Evolutionary conservation across 176 grass and related monocot genomes (phyloP).

Genomic region (Carex cristatella): DNA sequence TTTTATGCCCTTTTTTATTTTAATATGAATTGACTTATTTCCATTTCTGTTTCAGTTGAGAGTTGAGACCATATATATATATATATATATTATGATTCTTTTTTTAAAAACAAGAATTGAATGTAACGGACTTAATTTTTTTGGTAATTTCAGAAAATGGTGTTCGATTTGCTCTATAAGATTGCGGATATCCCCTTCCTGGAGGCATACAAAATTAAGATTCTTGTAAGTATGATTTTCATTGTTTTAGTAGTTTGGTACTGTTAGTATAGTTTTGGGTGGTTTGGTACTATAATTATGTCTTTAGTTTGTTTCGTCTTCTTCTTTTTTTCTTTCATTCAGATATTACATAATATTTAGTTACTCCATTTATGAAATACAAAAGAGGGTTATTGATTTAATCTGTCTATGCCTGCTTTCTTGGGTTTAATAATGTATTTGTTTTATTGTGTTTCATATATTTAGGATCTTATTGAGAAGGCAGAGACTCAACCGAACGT

Average conservation of each 20-base stretch:
- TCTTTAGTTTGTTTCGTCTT: background rate
- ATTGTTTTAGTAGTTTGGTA: background rate
- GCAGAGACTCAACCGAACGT: constrained; percentile 91
- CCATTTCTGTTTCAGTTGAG: background rate
- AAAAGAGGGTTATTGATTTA: background rate
- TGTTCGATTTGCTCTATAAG: constrained; percentile 81
- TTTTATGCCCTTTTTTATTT: background rate
- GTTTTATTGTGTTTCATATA: background rate
- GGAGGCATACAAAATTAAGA: constrained; percentile 82
- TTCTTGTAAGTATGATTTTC: constrained; percentile 49
- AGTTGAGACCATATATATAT: background rate
- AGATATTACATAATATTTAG: background rate
- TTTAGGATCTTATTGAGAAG: constrained; percentile 83
- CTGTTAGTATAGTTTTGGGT: background rate
- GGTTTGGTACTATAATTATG: background rate
- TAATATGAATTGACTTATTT: background rate
- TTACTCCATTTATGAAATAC: background rate
- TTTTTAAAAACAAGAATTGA: background rate
- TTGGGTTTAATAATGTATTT: constrained; percentile 12
- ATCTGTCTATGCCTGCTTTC: background rate
- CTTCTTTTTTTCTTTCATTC: background rate
- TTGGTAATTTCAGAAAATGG: constrained; percentile 65
- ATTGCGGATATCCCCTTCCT: constrained; percentile 66
- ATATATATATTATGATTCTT: background rate
- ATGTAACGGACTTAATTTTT: background rate